Evolutionary conservation across 2,329 filamentous ascomycete species (phyloP).

Genomic region (Rachicladosporium sp.): DNA sequence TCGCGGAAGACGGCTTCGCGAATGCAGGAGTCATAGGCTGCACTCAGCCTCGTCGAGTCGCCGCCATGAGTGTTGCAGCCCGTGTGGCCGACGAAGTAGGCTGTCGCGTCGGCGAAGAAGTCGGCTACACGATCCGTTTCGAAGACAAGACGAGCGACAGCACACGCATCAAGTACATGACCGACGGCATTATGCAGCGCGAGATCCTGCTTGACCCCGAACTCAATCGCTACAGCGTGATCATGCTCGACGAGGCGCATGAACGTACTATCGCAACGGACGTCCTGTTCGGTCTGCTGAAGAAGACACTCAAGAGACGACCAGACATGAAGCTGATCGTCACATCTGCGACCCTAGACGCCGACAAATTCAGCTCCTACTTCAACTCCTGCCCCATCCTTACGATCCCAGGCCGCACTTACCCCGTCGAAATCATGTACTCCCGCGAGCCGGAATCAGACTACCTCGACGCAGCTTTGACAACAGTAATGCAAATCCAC

Average conservation of each 20-base stretch:
- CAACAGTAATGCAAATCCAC: conserved; percentile 97
- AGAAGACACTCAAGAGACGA: conserved; percentile 78
- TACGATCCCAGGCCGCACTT: conserved; percentile 88
- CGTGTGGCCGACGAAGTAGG: conserved; percentile 94
- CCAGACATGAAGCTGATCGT: conserved; percentile 90
- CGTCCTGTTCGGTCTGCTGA: conserved; percentile 84
- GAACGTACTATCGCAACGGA: conserved; percentile 94
- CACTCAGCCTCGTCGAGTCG: conserved; percentile 91
- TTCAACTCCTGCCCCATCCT: conserved; percentile 96
- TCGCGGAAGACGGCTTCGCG: conserved; percentile 83
- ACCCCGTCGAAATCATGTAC: conserved; percentile 91
- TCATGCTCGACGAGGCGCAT: conserved; percentile 97
- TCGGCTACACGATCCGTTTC: conserved; percentile 95
- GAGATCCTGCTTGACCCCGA: conserved; percentile 90
- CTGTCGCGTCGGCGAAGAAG: conserved; percentile 77
- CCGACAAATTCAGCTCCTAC: conserved; percentile 93
- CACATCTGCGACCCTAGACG: conserved; percentile 90
- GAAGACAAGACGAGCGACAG: conserved; percentile 81
- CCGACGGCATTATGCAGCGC: conserved; percentile 95
- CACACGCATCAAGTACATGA: conserved; percentile 99
- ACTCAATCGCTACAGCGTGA: conserved; percentile 79
- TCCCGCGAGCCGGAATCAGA: conserved; percentile 90
- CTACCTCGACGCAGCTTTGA: conserved; percentile 85
- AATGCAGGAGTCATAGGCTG: conserved; percentile 86
- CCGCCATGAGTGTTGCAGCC: conserved; percentile 94